A percentile compares a stretch with the other conserved stretches of the same genome.
Conservation (phyloP, 2,329 filamentous ascomycete genomes). For the Scolecobasidium constrictum region DNA sequence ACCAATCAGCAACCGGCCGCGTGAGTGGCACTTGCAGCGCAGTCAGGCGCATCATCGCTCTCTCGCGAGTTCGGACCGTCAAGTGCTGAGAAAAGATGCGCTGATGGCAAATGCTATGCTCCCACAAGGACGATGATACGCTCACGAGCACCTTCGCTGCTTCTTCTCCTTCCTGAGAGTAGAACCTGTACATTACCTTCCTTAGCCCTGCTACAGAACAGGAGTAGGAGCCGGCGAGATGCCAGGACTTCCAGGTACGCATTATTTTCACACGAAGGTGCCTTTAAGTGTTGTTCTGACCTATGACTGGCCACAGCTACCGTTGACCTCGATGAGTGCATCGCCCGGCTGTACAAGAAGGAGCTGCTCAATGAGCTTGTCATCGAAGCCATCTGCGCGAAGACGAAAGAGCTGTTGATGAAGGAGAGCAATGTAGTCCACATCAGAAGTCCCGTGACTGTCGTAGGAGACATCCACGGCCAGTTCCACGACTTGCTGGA, state of each 20-base stretch:
- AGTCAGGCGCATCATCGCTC: no score
- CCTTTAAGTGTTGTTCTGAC: neutral
- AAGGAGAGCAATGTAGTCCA: constrained; percentile 99
- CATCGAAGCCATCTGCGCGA: constrained; percentile 97
- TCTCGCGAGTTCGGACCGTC: no score
- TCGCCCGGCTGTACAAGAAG: constrained; percentile 91
- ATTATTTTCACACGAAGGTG: neutral
- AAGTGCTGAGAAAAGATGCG: no score
- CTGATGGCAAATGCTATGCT: no score
- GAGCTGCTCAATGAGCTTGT: constrained; percentile 95
- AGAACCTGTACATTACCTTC: no score
- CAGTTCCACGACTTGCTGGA: constrained; percentile 99
- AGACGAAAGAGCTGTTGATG: constrained; percentile 98
- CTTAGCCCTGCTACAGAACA: no score
- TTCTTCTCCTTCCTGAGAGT: neutral
- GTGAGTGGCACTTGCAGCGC: no score
- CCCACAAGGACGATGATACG: neutral
- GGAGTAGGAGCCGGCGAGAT: constrained; percentile 1
- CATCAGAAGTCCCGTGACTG: constrained; percentile 87
- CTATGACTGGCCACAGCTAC: constrained; percentile 49
- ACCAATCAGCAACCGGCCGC: no score
- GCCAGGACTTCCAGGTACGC: constrained; percentile 9
- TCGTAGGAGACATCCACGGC: constrained; percentile 96
- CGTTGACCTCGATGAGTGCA: constrained; percentile 98
- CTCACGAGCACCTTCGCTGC: neutral